Conservation (phyloP, 2,329 filamentous ascomycete genomes). For the Paraphoma chrysanthemicola region DNA sequence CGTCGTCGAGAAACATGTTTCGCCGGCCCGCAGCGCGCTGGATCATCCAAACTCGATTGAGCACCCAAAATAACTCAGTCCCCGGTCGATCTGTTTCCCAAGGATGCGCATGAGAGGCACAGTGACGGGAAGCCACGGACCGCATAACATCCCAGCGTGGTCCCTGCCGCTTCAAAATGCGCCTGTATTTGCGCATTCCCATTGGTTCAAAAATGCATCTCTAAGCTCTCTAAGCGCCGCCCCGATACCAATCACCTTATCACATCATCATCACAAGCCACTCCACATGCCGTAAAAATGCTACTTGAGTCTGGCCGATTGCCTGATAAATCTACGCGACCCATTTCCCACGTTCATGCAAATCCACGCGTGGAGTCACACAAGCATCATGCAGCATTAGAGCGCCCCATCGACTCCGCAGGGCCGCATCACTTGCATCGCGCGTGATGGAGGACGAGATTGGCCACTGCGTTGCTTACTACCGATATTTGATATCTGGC, state of each 20-base stretch:
- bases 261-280: conserved; percentile 13
- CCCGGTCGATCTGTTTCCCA: conserved; percentile 6
- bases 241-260: conserved; percentile 15
- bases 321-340: conserved; percentile 18
- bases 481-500: neutral
- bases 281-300: neutral
- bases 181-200: neutral
- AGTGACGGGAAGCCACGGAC: conserved; percentile 30
- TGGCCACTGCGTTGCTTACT: conserved; percentile 6
- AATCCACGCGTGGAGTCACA: conserved; percentile 2
- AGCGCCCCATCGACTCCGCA: conserved; percentile 11
- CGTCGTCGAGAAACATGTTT: conserved; percentile 21
- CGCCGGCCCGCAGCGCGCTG: conserved; percentile 9
- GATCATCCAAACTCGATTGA: neutral
- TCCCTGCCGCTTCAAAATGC: conserved; percentile 19
- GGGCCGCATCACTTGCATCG: conserved; percentile 17
- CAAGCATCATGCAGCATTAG: conserved; percentile 14
- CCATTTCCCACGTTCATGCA: conserved; percentile 17
- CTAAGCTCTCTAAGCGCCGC: conserved; percentile 21
- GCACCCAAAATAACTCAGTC: conserved; percentile 5
- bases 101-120: conserved; percentile 24
- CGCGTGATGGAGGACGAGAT: conserved; percentile 14
- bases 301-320: conserved; percentile 15
- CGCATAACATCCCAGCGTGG: conserved; percentile 17
- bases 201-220: conserved; percentile 16